Percentiles rank a stretch among this genome's conserved stretches.
Evolutionary conservation across 2,329 filamentous ascomycete genomes (phyloP).

Genomic region (Camillea tinctor): DNA sequence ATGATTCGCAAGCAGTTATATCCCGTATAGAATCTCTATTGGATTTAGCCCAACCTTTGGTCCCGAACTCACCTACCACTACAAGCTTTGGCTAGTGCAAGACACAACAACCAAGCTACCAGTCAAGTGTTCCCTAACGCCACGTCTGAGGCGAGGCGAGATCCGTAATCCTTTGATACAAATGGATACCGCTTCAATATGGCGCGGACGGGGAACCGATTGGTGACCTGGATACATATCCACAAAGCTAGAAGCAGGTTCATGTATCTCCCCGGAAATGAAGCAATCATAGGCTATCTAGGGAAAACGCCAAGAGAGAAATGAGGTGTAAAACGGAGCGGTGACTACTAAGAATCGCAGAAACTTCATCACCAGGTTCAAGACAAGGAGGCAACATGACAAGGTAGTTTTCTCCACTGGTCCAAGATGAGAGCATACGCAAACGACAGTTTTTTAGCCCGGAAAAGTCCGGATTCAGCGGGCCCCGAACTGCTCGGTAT

Average conservation of each 20-base stretch:
- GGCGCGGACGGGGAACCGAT: background rate
- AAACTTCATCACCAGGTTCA: background rate
- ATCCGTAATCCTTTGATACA: background rate
- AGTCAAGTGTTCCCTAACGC: background rate
- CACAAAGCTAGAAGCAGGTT: background rate
- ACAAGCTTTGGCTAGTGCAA: background rate
- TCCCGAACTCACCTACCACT: background rate
- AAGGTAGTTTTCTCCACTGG: background rate
- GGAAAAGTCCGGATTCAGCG: background rate
- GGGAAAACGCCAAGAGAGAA: background rate
- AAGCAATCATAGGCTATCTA: background rate
- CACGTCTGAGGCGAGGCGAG: background rate
- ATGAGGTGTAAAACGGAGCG: background rate
- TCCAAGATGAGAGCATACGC: background rate
- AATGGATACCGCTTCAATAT: background rate
- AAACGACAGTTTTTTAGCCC: background rate
- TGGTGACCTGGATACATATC: background rate
- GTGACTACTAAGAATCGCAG: background rate
- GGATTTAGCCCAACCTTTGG: background rate
- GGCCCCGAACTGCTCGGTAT: too few species aligned
- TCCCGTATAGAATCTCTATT: background rate
- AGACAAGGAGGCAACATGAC: background rate
- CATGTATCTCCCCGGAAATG: background rate
- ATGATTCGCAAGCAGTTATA: background rate
- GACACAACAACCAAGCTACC: background rate